These are phyloP conservation scores for Colletotrichum destructivum DNA, from an alignment of 2,329 filamentous ascomycete species.

Conservation along the genomic window DNA sequence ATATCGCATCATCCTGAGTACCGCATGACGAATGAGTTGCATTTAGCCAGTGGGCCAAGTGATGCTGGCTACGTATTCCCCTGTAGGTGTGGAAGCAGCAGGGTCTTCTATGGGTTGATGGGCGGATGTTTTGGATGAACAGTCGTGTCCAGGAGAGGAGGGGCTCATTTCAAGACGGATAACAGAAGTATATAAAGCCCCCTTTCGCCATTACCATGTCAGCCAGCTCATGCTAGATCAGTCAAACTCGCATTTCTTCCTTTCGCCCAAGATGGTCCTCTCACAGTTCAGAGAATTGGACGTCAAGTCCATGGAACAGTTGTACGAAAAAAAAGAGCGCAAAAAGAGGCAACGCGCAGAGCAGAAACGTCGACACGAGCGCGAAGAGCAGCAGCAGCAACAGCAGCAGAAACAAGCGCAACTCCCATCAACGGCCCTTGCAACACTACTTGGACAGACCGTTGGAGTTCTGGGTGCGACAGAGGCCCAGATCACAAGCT, in stretches of 20 bases:
- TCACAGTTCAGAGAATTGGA: not conserved
- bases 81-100: not conserved
- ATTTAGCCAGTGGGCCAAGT: not conserved
- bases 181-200: not conserved
- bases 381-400: no score
- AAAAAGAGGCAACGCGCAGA: not conserved
- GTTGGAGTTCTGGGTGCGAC: no score
- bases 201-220: not conserved
- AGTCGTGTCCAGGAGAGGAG: not conserved
- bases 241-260: slow-evolving; percentile 1
- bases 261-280: not conserved
- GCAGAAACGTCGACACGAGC: slow-evolving; percentile 7
- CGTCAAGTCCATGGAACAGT: not conserved
- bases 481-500: no score
- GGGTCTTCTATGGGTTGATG: not conserved
- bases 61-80: not conserved
- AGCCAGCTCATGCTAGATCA: slow-evolving; percentile 1
- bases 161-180: not conserved
- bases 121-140: not conserved
- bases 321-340: slow-evolving; percentile 4
- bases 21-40: not conserved
- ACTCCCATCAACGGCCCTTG: no score
- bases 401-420: no score
- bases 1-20: not conserved
- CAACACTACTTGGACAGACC: no score